Percentiles rank a stretch among this genome's conserved stretches.
These are phyloP conservation scores for Gamsiella multidivaricata DNA, from an alignment of 192 early-diverging fungal genomes.

Conservation along the genomic window DNA sequence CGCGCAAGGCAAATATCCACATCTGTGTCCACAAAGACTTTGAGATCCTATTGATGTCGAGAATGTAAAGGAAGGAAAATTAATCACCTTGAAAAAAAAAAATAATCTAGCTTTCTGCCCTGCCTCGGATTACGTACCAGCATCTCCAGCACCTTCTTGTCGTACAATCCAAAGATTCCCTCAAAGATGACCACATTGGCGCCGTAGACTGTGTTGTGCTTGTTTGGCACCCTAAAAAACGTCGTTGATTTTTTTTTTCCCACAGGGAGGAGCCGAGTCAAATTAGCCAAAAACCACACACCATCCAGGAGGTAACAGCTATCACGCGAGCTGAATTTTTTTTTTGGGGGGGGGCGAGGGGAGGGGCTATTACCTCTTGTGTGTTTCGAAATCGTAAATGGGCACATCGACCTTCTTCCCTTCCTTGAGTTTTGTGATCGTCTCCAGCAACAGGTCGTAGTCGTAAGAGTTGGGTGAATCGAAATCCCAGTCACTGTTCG, in stretches of 20 bases:
- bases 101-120: too few species aligned
- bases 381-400: slow-evolving; percentile 91
- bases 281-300: too few species aligned
- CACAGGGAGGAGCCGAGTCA: neutral
- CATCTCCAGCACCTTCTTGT: slow-evolving; percentile 79
- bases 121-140: slow-evolving; percentile 71
- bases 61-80: too few species aligned
- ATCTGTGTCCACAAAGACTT: slow-evolving; percentile 96
- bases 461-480: slow-evolving; percentile 95
- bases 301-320: too few species aligned
- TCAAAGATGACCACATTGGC: slow-evolving; percentile 98
- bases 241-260: neutral
- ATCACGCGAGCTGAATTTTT: too few species aligned
- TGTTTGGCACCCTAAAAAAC: slow-evolving; percentile 60
- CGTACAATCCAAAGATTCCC: slow-evolving; percentile 97
- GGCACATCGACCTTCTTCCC: slow-evolving; percentile 86
- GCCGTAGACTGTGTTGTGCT: slow-evolving; percentile 83
- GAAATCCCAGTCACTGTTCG: slow-evolving; percentile 84
- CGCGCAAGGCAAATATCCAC: slow-evolving; percentile 90
- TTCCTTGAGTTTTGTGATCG: slow-evolving; percentile 80
- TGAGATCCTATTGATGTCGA: slow-evolving; percentile 34
- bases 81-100: too few species aligned
- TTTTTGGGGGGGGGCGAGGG: too few species aligned
- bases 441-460: slow-evolving; percentile 77
- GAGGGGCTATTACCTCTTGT: slow-evolving; percentile 70